Conservation (phyloP, 306 rosid species). For the Dalbergia cultrata region DNA sequence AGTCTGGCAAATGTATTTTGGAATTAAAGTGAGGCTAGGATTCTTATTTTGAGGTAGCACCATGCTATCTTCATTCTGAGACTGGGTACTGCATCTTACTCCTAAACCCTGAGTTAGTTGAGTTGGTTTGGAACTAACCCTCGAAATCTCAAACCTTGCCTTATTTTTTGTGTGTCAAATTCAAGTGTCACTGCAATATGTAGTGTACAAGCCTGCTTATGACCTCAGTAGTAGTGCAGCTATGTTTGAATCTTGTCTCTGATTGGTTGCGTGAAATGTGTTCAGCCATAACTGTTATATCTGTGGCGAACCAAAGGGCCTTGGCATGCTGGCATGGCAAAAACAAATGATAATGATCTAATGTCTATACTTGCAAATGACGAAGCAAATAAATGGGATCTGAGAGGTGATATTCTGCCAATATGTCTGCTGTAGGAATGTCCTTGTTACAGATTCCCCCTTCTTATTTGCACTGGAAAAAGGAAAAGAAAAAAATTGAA, state of each 20-base stretch:
- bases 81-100: neutral
- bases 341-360: neutral
- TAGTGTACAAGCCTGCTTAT: neutral
- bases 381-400: constrained; percentile 23
- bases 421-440: constrained; percentile 13
- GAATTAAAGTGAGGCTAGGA: constrained; percentile 9
- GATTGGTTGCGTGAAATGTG: neutral
- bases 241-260: neutral
- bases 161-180: constrained; percentile 7
- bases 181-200: constrained; percentile 6
- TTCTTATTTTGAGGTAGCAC: neutral
- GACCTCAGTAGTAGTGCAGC: constrained; percentile 5
- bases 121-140: neutral
- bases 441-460: constrained; percentile 4
- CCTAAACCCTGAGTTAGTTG: neutral
- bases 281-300: neutral
- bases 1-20: neutral
- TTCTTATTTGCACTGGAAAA: neutral
- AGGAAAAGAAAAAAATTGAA: neutral
- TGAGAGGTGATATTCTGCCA: constrained; percentile 8
- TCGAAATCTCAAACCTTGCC: constrained; percentile 4
- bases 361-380: constrained; percentile 9
- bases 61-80: neutral
- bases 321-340: too few relatives aligned
- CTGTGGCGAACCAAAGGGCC: constrained; percentile 8